A percentile compares a stretch with the other conserved stretches of the same genome.
Conservation (phyloP, 495 filamentous ascomycete species). For the Penicilliopsis zonata region DNA sequence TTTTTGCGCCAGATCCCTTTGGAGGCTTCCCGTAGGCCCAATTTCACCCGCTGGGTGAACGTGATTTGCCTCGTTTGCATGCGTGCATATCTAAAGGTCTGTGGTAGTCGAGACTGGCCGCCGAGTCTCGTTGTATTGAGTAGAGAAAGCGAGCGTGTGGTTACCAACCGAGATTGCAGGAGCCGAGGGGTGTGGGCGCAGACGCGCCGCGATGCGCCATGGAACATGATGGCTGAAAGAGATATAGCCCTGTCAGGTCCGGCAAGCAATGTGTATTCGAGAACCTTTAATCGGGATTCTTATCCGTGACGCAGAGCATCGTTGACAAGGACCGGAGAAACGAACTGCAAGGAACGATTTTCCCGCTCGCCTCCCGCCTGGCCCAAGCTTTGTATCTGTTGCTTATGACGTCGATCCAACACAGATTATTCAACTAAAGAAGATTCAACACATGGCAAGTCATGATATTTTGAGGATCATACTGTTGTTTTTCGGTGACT, state of each 20-base stretch:
- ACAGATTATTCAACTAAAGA: not conserved
- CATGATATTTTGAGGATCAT: no score
- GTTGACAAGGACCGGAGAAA: not conserved
- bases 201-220: conserved; percentile 20
- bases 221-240: conserved; percentile 19
- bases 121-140: not conserved
- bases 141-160: conserved; percentile 3
- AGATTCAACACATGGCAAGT: no score
- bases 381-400: conserved; percentile 4
- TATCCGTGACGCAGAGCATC: not conserved
- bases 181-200: conserved; percentile 11
- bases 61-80: conserved; percentile 8
- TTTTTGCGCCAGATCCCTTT: conserved; percentile 37
- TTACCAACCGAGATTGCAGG: conserved; percentile 14
- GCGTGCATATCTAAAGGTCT: conserved; percentile 4
- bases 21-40: conserved; percentile 23
- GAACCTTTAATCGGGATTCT: not conserved
- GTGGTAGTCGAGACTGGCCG: conserved; percentile 7
- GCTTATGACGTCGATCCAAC: conserved; percentile 18
- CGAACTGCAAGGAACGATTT: not conserved
- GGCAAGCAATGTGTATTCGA: not conserved
- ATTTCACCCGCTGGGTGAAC: conserved; percentile 16
- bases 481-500: not conserved
- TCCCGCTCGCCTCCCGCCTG: not conserved
- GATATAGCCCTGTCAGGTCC: not conserved